A percentile compares a stretch with the other conserved stretches of the same genome.
These are phyloP conservation scores for Cryphonectria carpinicola DNA, from an alignment of 2,329 filamentous ascomycete species.

Conservation along the genomic window DNA sequence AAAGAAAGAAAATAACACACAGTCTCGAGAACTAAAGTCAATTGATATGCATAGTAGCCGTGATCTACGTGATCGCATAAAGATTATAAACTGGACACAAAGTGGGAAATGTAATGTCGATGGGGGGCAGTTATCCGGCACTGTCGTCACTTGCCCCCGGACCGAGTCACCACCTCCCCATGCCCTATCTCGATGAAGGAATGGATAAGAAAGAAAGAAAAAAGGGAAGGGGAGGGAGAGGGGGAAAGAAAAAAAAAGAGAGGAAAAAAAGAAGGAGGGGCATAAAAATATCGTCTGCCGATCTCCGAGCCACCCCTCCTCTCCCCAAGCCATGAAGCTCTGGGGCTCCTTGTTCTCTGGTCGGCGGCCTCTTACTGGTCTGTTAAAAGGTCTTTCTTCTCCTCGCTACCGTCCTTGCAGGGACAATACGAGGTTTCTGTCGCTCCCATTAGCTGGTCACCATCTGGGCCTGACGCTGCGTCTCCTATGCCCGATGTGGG, in stretches of 20 bases:
- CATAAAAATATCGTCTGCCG: background rate
- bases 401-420: slow-evolving; percentile 2
- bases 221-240: too few relatives aligned
- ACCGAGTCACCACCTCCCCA: slow-evolving; percentile 1
- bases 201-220: too few relatives aligned
- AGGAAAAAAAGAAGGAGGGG: background rate
- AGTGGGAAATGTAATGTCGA: background rate
- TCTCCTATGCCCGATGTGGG: slow-evolving; percentile 9
- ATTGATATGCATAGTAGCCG: background rate
- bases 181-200: background rate
- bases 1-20: background rate
- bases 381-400: background rate
- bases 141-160: slow-evolving; percentile 2
- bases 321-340: background rate
- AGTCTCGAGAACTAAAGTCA: background rate
- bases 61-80: background rate
- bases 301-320: background rate
- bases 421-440: slow-evolving; percentile 8
- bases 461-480: background rate
- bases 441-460: slow-evolving; percentile 6
- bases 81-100: background rate
- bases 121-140: background rate
- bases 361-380: slow-evolving; percentile 1
- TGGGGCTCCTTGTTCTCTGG: background rate
- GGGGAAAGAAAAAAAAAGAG: too few relatives aligned